These are phyloP conservation scores for Phialophora chinensis DNA, from an alignment of 2,329 filamentous ascomycete genomes.

Conservation along the genomic window DNA sequence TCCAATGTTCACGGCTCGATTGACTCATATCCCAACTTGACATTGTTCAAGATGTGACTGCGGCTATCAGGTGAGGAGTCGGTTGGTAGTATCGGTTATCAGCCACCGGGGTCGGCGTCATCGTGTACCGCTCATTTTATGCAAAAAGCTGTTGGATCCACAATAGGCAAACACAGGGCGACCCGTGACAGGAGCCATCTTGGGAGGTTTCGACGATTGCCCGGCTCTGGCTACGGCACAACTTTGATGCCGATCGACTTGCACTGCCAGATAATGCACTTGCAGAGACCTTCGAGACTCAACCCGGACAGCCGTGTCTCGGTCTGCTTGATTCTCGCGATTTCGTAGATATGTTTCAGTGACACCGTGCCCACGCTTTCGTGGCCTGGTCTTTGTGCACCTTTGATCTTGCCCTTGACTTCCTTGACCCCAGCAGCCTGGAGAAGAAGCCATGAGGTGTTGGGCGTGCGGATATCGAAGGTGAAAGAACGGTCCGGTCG, in stretches of 20 bases:
- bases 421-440: conserved; percentile 77
- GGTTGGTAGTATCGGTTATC: background rate
- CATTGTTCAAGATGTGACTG: background rate
- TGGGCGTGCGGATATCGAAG: conserved; percentile 91
- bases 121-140: background rate
- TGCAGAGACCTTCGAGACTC: conserved; percentile 73
- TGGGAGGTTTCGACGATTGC: background rate
- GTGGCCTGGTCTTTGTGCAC: conserved; percentile 74
- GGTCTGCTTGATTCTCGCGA: conserved; percentile 91
- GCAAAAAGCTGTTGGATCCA: background rate
- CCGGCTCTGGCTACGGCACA: conserved; percentile 52
- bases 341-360: conserved; percentile 96
- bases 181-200: background rate
- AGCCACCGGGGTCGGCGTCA: background rate
- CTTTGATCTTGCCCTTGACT: conserved; percentile 75
- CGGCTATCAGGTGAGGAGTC: background rate
- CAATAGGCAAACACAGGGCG: background rate
- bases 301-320: conserved; percentile 76
- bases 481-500: conserved; percentile 90
- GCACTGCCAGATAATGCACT: conserved; percentile 74
- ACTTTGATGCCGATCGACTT: conserved; percentile 77
- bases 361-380: conserved; percentile 84
- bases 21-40: background rate
- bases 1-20: background rate
- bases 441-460: conserved; percentile 88